Percentiles rank a stretch among this genome's conserved stretches.
Conservation (phyloP, 1,139 yeast species). For the Candida dubliniensis region DNA sequence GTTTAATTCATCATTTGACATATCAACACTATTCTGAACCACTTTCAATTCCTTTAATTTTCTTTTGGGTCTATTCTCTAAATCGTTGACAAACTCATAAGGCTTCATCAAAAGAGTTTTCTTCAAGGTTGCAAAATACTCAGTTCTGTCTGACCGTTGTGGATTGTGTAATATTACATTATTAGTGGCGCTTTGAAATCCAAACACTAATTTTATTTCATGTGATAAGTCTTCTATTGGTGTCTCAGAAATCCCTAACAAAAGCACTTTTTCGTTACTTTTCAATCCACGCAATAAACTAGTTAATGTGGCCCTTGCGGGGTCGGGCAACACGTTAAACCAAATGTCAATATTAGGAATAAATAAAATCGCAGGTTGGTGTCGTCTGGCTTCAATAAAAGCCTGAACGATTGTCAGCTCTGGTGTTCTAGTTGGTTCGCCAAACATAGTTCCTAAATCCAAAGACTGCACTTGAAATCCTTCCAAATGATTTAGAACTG, state of each 20-base stretch:
- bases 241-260: constrained; percentile 74
- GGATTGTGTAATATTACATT: constrained; percentile 46
- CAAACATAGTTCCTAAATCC: constrained; percentile 75
- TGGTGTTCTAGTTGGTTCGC: constrained; percentile 80
- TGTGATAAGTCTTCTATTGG: constrained; percentile 30
- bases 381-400: constrained; percentile 85
- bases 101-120: constrained; percentile 69
- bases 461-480: constrained; percentile 87
- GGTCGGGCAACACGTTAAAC: constrained; percentile 63
- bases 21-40: constrained; percentile 15
- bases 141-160: constrained; percentile 41
- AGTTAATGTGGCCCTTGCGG: constrained; percentile 71
- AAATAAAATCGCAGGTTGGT: constrained; percentile 82
- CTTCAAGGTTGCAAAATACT: constrained; percentile 58
- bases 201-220: constrained; percentile 52
- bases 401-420: constrained; percentile 85
- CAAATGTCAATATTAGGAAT: constrained; percentile 85
- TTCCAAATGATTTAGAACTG: constrained; percentile 78
- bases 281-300: constrained; percentile 68
- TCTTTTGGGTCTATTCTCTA: constrained; percentile 51
- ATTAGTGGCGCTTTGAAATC: constrained; percentile 45
- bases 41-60: constrained; percentile 40
- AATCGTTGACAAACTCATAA: constrained; percentile 52
- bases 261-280: constrained; percentile 70
- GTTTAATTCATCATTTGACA: constrained; percentile 15